Evolutionary conservation across 176 grass and related monocot genomes (phyloP).

Genomic region (Cenchrus purpureus): DNA sequence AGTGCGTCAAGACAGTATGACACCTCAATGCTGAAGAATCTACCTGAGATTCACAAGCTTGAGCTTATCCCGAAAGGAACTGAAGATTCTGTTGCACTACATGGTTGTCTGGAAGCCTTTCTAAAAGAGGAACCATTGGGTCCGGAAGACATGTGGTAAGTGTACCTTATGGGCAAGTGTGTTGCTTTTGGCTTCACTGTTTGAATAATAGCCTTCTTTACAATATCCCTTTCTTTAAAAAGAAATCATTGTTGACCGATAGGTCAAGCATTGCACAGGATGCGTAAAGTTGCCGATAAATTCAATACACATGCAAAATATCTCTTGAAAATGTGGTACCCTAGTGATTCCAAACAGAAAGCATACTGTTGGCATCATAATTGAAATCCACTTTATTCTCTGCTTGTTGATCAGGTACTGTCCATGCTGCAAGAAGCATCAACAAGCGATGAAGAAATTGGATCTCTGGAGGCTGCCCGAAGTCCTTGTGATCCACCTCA

Average conservation of each 20-base stretch:
- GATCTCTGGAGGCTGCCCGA: constrained; percentile 93
- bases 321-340: background rate
- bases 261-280: background rate
- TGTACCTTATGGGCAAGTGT: constrained; percentile 42
- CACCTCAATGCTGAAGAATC: constrained; percentile 52
- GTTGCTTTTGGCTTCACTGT: constrained; percentile 49
- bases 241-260: constrained; percentile 24
- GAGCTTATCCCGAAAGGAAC: constrained; percentile 63
- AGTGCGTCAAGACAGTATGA: constrained; percentile 40
- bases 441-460: constrained; percentile 91
- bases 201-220: constrained; percentile 7
- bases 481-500: constrained; percentile 93
- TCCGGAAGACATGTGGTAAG: constrained; percentile 91
- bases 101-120: constrained; percentile 88
- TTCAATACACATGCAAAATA: constrained; percentile 1
- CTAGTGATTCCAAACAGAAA: constrained; percentile 24
- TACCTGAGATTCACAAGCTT: constrained; percentile 81
- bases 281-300: constrained; percentile 14
- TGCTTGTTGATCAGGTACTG: constrained; percentile 75
- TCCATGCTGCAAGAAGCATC: constrained; percentile 87
- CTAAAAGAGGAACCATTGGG: constrained; percentile 88
- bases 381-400: constrained; percentile 5
- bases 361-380: constrained; percentile 39
- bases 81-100: constrained; percentile 70
- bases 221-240: constrained; percentile 29